A percentile compares a stretch with the other conserved stretches of the same genome.
phyloP scores from a whole-genome alignment of 73 alveolate species.

The Blepharisma stoltei region DNA sequence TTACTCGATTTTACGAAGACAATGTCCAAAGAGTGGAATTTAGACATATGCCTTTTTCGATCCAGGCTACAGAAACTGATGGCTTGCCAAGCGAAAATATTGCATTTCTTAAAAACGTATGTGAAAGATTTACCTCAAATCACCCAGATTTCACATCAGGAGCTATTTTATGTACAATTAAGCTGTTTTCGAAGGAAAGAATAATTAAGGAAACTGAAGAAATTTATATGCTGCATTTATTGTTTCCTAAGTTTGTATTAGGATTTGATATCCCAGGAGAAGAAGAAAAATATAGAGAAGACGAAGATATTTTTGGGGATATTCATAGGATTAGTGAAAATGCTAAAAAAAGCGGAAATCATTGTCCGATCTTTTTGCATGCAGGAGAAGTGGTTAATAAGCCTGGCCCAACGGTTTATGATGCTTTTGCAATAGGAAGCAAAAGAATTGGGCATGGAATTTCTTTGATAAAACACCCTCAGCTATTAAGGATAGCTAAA shows the following conservation, averaged over 20 bases:
- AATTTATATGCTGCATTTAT: too few relatives aligned
- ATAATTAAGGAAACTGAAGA: too few relatives aligned
- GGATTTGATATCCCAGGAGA: constrained; percentile 59
- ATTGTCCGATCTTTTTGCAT: constrained; percentile 41
- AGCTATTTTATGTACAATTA: too few relatives aligned
- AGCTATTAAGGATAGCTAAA: neutral
- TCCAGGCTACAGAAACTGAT: too few relatives aligned
- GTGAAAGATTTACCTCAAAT: too few relatives aligned
- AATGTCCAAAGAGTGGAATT: too few relatives aligned
- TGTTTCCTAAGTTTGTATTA: constrained; percentile 25
- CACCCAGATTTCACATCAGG: too few relatives aligned
- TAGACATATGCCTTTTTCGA: too few relatives aligned
- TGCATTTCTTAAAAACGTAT: too few relatives aligned
- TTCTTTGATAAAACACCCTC: constrained; percentile 48
- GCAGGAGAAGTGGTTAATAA: constrained; percentile 54
- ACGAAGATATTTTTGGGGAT: constrained; percentile 34
- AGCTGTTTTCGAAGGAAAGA: too few relatives aligned
- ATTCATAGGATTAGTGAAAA: constrained; percentile 26
- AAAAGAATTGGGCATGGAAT: constrained; percentile 22
- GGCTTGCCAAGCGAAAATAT: too few relatives aligned
- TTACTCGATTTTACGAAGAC: too few relatives aligned
- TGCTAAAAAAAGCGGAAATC: neutral
- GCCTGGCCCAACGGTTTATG: constrained; percentile 24
- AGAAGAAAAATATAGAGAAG: constrained; percentile 35
- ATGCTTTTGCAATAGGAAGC: neutral